These are phyloP conservation scores for Dactylellina parvicollis DNA, from an alignment of 2,329 filamentous ascomycete genomes.

Conservation along the genomic window DNA sequence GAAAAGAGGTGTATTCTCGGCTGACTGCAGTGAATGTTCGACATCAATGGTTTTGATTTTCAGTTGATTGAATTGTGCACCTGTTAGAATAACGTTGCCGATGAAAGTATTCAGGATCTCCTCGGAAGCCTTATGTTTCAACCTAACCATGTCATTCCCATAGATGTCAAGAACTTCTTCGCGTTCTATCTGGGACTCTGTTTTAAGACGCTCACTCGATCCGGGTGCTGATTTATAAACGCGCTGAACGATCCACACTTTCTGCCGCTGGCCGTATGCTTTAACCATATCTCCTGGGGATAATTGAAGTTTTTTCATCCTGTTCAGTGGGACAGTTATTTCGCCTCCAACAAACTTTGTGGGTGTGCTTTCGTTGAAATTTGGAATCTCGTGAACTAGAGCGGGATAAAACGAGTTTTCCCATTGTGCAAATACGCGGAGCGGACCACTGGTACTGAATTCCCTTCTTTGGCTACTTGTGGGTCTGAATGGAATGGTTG, in stretches of 20 bases:
- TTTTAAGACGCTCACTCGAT: neutral
- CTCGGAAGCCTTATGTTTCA: conserved; percentile 23
- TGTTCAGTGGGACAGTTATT: conserved; percentile 9
- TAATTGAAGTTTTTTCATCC: conserved; percentile 33
- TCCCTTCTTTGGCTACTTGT: conserved; percentile 14
- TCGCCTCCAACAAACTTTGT: conserved; percentile 19
- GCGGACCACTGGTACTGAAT: neutral
- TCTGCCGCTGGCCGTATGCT: conserved; percentile 8
- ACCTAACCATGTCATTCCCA: conserved; percentile 32
- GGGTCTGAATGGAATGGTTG: conserved; percentile 20
- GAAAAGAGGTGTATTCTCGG: conserved; percentile 19
- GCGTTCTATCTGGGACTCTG: conserved; percentile 26
- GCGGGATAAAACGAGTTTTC: conserved; percentile 9
- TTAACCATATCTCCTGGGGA: conserved; percentile 11
- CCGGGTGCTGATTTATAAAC: conserved; percentile 1
- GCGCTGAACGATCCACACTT: conserved; percentile 28
- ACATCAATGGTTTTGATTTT: conserved; percentile 11
- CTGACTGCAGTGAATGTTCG: conserved; percentile 9
- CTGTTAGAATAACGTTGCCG: conserved; percentile 11
- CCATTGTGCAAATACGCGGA: conserved; percentile 26
- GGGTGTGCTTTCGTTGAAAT: conserved; percentile 10
- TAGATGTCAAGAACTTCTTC: conserved; percentile 19
- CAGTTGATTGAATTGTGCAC: conserved; percentile 16
- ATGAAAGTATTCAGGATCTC: conserved; percentile 11
- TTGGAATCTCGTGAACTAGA: conserved; percentile 17